Evolutionary conservation across 768 basidiomycete species (phyloP).

Genomic region (Rubroboletus satanas): DNA sequence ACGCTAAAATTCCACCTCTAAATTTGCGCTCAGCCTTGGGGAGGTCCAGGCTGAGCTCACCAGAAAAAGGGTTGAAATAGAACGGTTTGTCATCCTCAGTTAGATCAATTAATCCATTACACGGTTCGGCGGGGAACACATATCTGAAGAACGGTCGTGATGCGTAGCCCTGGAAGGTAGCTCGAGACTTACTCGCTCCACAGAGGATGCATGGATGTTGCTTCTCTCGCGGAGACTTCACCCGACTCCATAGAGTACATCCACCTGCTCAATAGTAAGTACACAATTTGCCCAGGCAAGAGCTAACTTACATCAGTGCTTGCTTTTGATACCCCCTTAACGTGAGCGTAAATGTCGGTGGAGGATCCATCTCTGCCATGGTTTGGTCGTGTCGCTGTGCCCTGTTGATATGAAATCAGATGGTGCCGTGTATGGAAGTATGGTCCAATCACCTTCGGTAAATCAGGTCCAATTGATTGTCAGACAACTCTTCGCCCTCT

Average conservation of each 20-base stretch:
- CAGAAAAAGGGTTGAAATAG: constrained; percentile 89
- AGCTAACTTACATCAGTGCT: constrained; percentile 59
- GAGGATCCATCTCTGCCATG: constrained; percentile 80
- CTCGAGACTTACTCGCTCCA: constrained; percentile 76
- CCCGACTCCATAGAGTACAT: constrained; percentile 86
- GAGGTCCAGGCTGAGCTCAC: constrained; percentile 82
- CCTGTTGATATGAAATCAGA: constrained; percentile 38
- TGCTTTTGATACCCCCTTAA: constrained; percentile 92
- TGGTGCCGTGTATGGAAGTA: not conserved
- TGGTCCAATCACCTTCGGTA: constrained; percentile 64
- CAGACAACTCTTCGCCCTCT: constrained; percentile 75
- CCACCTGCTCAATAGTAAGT: constrained; percentile 54
- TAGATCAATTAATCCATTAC: constrained; percentile 64
- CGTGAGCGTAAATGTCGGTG: constrained; percentile 67
- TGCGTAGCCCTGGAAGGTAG: not conserved
- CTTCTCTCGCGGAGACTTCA: constrained; percentile 62
- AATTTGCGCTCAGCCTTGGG: constrained; percentile 76
- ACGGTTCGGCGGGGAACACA: constrained; percentile 60
- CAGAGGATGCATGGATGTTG: constrained; percentile 81
- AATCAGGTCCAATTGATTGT: constrained; percentile 77
- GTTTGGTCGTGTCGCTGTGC: constrained; percentile 77
- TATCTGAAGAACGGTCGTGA: constrained; percentile 48
- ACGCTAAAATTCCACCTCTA: constrained; percentile 89
- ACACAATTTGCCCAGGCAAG: not conserved
- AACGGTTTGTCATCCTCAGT: constrained; percentile 76